A percentile compares a stretch with the other conserved stretches of the same genome.
phyloP scores from a whole-genome alignment of 2,329 filamentous ascomycete genomes.

The Alternaria gansuensis region DNA sequence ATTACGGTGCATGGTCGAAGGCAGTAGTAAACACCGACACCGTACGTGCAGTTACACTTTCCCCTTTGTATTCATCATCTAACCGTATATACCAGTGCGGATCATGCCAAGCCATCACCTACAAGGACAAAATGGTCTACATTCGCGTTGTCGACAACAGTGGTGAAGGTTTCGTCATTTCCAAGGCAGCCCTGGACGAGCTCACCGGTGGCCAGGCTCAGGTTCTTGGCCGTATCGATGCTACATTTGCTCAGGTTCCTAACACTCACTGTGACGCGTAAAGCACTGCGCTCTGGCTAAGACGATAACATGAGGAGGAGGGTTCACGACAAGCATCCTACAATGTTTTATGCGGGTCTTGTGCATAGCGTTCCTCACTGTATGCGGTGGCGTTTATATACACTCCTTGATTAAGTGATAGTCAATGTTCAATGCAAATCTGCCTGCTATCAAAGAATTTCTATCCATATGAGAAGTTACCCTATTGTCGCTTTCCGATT shows the following conservation, averaged over 20 bases:
- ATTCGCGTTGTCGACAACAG: conserved; percentile 61
- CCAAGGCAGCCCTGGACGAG: conserved; percentile 58
- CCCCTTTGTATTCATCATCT: conserved; percentile 9
- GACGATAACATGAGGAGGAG: background rate
- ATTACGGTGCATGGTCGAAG: no score
- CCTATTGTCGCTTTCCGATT: no score
- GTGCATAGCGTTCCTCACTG: conserved; percentile 15
- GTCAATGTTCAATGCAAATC: conserved; percentile 2
- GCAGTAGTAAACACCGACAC: accelerated
- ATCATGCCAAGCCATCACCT: conserved; percentile 62
- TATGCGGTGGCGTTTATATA: conserved; percentile 18
- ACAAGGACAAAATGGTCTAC: conserved; percentile 58
- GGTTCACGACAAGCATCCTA: conserved; percentile 1
- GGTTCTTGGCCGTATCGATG: conserved; percentile 57
- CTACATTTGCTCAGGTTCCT: conserved; percentile 50
- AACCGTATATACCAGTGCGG: conserved; percentile 55
- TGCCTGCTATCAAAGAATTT: background rate
- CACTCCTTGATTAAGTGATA: conserved; percentile 24
- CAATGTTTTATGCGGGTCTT: conserved; percentile 17
- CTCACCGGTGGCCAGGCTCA: conserved; percentile 59
- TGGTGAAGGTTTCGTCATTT: conserved; percentile 61
- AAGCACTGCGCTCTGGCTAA: background rate
- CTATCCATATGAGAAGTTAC: background rate
- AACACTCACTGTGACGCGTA: no score
- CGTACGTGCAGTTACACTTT: conserved; percentile 24